Base-by-base conservation (phyloP, 495 filamentous ascomycete species). In the Penicillium argentinense region DNA sequence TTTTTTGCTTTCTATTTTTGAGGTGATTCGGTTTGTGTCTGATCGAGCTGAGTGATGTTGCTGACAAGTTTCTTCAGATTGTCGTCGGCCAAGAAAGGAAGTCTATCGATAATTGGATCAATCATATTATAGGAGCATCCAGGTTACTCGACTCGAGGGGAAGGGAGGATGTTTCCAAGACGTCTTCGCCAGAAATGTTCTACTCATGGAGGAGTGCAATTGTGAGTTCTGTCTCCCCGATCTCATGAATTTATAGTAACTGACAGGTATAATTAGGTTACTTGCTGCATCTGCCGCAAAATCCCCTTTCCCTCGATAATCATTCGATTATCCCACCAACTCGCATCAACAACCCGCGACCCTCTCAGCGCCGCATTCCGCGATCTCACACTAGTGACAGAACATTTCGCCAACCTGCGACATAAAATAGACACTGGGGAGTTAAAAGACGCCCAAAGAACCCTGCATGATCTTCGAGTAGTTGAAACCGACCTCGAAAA, bases 1-100 rank as follows among this genome's bases (percentile, higher is more conserved):
- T 12, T 42, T 42, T 16, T 17, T 42, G 22, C 9, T 42, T 22
- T 42, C 39, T 14, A 25, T 42, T 23, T 42, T 42, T 17, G 39
- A 42, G 24, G 39, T 42, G 24, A 26, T 0, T 33, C 7, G 1
- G 28, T 1, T n/a, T n/a, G n/a, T n/a, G n/a, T n/a, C n/a, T n/a
- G n/a, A n/a, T n/a, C n/a, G n/a, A n/a, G n/a, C n/a, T n/a, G 9
- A 16, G 13, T 16, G 17, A 26, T 26, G 9, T 3, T 5, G 22
- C 25, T 42, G 14, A 18, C n/a, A 12, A 23, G 24, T 27, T 17
- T 2, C 11, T 13, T 7, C 25, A 42, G 39, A 28, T 42, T 5
- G n/a, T 29, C 3, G 25, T 19, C 28, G 39, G 39, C 12, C 22
- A 42, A 11, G 39, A 24, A 17, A 17, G 3, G n/a, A 17, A 42